Evolutionary conservation across 257 asterid genomes (phyloP).

Genomic region (Oldenlandia corymbosa): DNA sequence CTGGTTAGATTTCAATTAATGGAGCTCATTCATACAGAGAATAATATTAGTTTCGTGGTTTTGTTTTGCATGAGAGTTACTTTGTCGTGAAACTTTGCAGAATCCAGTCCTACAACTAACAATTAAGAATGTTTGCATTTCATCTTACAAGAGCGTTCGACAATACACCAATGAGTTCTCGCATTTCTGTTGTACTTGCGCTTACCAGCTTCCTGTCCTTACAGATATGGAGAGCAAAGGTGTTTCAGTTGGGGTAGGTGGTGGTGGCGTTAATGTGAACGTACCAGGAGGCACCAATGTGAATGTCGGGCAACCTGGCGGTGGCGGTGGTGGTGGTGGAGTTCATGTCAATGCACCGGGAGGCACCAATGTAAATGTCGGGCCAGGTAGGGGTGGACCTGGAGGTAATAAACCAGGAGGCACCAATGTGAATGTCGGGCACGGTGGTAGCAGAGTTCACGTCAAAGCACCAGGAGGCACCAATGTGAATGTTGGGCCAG

Average conservation of each 20-base stretch:
- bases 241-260: slow-evolving; percentile 25
- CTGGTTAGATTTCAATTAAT: slow-evolving; percentile 20
- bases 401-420: slow-evolving; percentile 8
- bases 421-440: slow-evolving; percentile 43
- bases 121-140: background rate
- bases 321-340: slow-evolving; percentile 26
- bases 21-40: too few relatives aligned
- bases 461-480: slow-evolving; percentile 29
- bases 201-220: background rate
- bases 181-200: background rate
- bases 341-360: background rate
- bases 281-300: slow-evolving; percentile 26
- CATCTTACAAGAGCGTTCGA: too few relatives aligned
- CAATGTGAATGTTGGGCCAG: slow-evolving; percentile 37
- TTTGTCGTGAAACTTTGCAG: background rate
- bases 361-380: slow-evolving; percentile 40
- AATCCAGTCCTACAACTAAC: background rate
- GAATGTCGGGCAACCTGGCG: slow-evolving; percentile 40
- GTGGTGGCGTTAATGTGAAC: slow-evolving; percentile 17
- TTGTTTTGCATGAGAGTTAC: background rate
- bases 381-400: slow-evolving; percentile 27
- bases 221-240: slow-evolving; percentile 46
- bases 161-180: too few relatives aligned
- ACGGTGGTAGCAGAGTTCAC: too few relatives aligned
- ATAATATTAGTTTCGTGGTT: background rate